Evolutionary conservation across 2,329 filamentous ascomycete species (phyloP), one percentile per base, ranked within the genome.

Genomic region (Epichloe aotearoae): DNA sequence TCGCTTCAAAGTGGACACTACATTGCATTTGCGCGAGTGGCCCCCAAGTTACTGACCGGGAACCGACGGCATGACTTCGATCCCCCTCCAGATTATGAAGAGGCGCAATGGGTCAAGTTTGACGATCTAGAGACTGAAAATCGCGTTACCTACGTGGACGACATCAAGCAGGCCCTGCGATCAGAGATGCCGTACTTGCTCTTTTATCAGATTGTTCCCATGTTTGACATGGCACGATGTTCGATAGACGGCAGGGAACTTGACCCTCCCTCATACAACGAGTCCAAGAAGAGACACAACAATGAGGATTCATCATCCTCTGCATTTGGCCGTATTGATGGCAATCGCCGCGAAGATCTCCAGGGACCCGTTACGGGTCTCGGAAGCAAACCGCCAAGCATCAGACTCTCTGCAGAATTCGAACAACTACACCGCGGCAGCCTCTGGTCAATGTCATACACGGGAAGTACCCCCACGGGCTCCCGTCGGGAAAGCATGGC

Each of bases 131-230:
- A 68, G 30, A 71, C 80, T 1, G 72, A 77, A 37, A 75, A 82
- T 51, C 80, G 91, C 26, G 84, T 97, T 3, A 76, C 75, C 0
- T 76, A 84, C 50, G 82, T 96, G 46, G 80, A 94, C 59, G 84
- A 96, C 55, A 79, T 83, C 58, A 83, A 86, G 54, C 70, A 84
- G 57, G 84, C 87, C 0, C 69, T 97, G 47, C 84, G 80, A 57
- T 77, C 84, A n/a, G 90, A 96, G 64, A 94, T 88, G 64, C 91
- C 93, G 0, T 97, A 97, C 64, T 76, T 97, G 6, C 73, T 98
- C 0, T 97, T 97, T 66, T 98, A 96, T 62, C 91, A 96, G 65
- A 87, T 97, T 40, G 79, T 94, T 33, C 90, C 91, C 0, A 88
- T 94, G 60, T 80, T 88, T 33, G 86, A 90, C 51, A 77, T 84